A percentile compares a stretch with the other conserved stretches of the same genome.
phyloP scores from a whole-genome alignment of 495 filamentous ascomycete species.

The Hypomontagnella monticulosa region DNA sequence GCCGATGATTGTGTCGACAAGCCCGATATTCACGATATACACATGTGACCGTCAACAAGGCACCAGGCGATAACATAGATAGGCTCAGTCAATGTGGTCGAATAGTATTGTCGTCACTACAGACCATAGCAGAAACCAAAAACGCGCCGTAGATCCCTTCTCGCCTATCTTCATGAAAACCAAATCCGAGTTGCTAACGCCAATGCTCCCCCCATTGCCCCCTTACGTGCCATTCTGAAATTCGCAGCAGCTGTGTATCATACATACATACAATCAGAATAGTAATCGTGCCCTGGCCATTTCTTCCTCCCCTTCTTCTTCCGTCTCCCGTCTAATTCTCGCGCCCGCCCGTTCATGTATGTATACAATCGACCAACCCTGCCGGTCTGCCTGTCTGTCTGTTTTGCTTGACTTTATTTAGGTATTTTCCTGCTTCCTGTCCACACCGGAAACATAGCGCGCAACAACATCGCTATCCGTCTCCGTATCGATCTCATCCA shows the following conservation, averaged over 20 bases:
- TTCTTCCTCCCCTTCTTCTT: background rate
- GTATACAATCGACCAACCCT: no score
- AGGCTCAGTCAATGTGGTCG: background rate
- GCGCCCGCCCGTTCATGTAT: no score
- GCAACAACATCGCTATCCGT: background rate
- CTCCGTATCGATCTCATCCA: background rate
- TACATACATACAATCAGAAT: background rate
- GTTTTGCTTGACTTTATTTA: no score
- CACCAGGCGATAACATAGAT: background rate
- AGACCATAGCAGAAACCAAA: background rate
- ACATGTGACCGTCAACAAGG: background rate
- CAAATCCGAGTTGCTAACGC: slow-evolving; percentile 29
- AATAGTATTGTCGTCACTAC: slow-evolving; percentile 19
- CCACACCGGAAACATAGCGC: background rate
- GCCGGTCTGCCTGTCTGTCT: no score
- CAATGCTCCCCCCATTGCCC: slow-evolving; percentile 22
- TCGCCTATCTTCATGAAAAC: background rate
- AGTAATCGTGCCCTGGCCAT: background rate
- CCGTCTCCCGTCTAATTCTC: no score
- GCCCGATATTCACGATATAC: background rate
- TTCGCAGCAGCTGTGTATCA: slow-evolving; percentile 3
- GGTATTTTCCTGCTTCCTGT: background rate
- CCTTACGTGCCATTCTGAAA: slow-evolving; percentile 16
- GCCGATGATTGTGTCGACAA: background rate
- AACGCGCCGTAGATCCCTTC: slow-evolving; percentile 8